These are phyloP conservation scores for Aspergillus asperescens DNA, from an alignment of 495 filamentous ascomycete species.

Conservation along the genomic window DNA sequence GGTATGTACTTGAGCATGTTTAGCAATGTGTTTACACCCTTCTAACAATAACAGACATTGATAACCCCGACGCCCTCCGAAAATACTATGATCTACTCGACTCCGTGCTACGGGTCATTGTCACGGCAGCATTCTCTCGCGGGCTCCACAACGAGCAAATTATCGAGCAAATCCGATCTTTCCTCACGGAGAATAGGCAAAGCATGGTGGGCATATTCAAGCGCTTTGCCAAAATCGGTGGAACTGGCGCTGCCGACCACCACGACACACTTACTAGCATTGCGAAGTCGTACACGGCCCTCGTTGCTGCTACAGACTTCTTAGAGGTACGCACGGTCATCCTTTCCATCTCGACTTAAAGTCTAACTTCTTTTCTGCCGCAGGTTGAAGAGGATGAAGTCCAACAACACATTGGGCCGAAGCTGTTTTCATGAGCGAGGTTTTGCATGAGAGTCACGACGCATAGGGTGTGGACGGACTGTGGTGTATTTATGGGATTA, in stretches of 20 bases:
- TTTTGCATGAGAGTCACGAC: conserved; percentile 2
- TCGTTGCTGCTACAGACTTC: conserved; percentile 57
- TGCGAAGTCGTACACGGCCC: conserved; percentile 55
- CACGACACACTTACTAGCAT: conserved; percentile 44
- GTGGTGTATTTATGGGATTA: conserved; percentile 15
- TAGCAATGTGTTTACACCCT: background rate
- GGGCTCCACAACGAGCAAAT: conserved; percentile 76
- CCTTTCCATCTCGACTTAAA: background rate
- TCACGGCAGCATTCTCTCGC: conserved; percentile 67
- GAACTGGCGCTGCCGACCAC: conserved; percentile 33
- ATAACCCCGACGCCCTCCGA: conserved; percentile 63
- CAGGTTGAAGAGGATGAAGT: conserved; percentile 42
- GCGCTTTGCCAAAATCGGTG: conserved; percentile 73
- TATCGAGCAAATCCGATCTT: conserved; percentile 64
- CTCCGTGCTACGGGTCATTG: conserved; percentile 75
- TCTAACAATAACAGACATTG: conserved; percentile 47
- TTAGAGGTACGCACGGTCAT: conserved; percentile 47
- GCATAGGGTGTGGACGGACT: conserved; percentile 4
- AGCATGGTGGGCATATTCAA: conserved; percentile 89
- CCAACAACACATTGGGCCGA: conserved; percentile 26
- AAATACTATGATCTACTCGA: conserved; percentile 81
- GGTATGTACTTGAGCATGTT: conserved; percentile 44
- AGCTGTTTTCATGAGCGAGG: conserved; percentile 36
- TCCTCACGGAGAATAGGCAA: conserved; percentile 72
- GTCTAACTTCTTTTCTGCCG: background rate